phyloP scores from a whole-genome alignment of 2,329 filamentous ascomycete genomes.

The Graphium sp. region DNA sequence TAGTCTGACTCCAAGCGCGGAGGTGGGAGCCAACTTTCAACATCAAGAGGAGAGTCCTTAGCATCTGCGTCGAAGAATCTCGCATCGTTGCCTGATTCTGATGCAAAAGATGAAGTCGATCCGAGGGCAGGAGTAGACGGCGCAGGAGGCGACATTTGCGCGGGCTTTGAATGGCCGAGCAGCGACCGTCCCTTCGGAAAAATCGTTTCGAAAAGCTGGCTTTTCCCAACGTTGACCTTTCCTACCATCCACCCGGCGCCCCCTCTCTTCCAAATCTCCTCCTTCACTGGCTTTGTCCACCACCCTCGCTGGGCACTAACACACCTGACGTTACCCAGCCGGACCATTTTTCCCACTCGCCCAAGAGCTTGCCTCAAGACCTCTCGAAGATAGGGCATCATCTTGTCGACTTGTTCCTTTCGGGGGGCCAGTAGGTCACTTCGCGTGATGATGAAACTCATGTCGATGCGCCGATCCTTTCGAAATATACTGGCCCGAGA shows the following conservation, averaged over 20 bases:
- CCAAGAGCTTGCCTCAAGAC: constrained; percentile 66
- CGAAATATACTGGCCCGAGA: constrained; percentile 50
- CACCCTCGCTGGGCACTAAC: constrained; percentile 76
- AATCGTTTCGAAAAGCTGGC: constrained; percentile 71
- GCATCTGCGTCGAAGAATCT: constrained; percentile 8
- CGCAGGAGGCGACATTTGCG: no score
- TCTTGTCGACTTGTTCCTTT: constrained; percentile 64
- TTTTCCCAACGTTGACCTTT: constrained; percentile 98
- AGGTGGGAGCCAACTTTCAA: constrained; percentile 54
- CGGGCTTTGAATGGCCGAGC: no score
- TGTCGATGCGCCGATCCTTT: constrained; percentile 51
- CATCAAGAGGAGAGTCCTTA: constrained; percentile 15
- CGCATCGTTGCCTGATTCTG: no score
- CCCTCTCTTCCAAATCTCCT: constrained; percentile 69
- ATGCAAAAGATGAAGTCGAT: no score
- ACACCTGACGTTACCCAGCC: constrained; percentile 74
- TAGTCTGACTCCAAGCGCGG: constrained; percentile 55
- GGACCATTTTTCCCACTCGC: constrained; percentile 45
- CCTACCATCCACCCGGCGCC: constrained; percentile 92
- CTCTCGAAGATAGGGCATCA: constrained; percentile 73
- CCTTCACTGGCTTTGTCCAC: constrained; percentile 80
- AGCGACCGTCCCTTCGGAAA: constrained; percentile 56
- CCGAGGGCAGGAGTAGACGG: no score
- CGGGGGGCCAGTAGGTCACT: constrained; percentile 72
- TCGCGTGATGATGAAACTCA: constrained; percentile 84